Conservation (phyloP, 805 yeast species). For the Hanseniaspora pseudoguilliermondii region DNA sequence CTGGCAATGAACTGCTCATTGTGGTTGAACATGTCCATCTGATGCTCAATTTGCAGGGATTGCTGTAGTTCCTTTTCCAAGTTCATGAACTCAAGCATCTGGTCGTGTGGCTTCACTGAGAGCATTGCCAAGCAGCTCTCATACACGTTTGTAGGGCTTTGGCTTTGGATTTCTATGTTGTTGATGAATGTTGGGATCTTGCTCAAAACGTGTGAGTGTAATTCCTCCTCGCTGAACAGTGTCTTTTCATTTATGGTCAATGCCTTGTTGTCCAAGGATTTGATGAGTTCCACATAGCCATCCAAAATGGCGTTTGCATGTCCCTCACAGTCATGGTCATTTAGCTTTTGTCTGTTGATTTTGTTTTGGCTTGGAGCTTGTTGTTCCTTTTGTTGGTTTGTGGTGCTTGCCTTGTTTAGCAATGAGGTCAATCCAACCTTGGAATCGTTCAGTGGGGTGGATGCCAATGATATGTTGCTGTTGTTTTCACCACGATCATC, state of each 20-base stretch:
- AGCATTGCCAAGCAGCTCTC: conserved; percentile 2
- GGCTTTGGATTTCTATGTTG: background rate
- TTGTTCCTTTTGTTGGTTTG: background rate
- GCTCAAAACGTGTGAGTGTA: background rate
- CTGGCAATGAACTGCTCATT: background rate
- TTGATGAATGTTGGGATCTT: background rate
- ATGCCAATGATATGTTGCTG: conserved; percentile 14
- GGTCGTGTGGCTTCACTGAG: background rate
- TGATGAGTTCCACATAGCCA: background rate
- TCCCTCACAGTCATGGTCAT: conserved; percentile 5
- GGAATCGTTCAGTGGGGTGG: conserved; percentile 14
- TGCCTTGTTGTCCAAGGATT: background rate
- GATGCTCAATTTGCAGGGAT: conserved; percentile 3
- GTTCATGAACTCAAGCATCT: background rate
- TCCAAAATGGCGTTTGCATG: conserved; percentile 6
- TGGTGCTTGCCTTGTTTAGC: conserved; percentile 12
- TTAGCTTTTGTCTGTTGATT: background rate
- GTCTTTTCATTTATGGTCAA: background rate
- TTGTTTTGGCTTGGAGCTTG: background rate
- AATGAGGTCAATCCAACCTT: background rate
- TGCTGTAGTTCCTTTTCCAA: conserved; percentile 9
- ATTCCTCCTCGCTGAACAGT: conserved; percentile 6
- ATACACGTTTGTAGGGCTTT: background rate
- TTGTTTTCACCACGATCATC: background rate
- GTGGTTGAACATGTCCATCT: background rate